Conservation (phyloP, 352 stramenopile genomes). For the Pythium dissimile region DNA sequence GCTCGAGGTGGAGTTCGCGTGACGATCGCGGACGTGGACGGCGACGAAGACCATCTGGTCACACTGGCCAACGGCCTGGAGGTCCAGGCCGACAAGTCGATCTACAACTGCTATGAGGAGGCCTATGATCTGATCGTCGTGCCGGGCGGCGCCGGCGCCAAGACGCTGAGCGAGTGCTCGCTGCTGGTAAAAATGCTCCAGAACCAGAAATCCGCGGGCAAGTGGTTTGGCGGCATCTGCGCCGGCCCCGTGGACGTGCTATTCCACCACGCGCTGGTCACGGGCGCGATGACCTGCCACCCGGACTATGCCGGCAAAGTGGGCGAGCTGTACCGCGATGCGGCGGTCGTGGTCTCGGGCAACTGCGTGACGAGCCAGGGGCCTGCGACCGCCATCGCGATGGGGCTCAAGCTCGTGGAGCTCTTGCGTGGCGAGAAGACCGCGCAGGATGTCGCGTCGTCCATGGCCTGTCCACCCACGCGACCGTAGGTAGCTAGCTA, state of each 20-base stretch:
- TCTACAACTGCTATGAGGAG: slow-evolving; percentile 54
- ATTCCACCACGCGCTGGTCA: slow-evolving; percentile 44
- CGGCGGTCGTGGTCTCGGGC: slow-evolving; percentile 48
- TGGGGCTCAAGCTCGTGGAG: slow-evolving; percentile 56
- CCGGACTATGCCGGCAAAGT: slow-evolving; percentile 32
- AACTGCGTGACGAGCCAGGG: slow-evolving; percentile 71
- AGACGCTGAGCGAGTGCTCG: slow-evolving; percentile 36
- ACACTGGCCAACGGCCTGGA: slow-evolving; percentile 47
- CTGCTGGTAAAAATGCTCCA: slow-evolving; percentile 44
- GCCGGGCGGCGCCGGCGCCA: slow-evolving; percentile 53
- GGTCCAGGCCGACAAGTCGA: slow-evolving; percentile 60
- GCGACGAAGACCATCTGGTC: slow-evolving; percentile 51
- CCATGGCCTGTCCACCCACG: slow-evolving; percentile 2
- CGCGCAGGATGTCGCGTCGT: slow-evolving; percentile 16
- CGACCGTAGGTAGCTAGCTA: no score
- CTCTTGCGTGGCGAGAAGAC: slow-evolving; percentile 45
- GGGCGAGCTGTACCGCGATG: slow-evolving; percentile 45
- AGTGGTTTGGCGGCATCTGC: slow-evolving; percentile 53
- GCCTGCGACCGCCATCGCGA: slow-evolving; percentile 48
- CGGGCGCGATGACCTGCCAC: slow-evolving; percentile 35
- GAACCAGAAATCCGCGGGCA: slow-evolving; percentile 45
- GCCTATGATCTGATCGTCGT: slow-evolving; percentile 64
- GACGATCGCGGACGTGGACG: slow-evolving; percentile 49
- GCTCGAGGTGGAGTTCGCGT: slow-evolving; percentile 58
- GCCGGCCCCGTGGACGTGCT: slow-evolving; percentile 54